Conservation (phyloP, 106 monocot species). For the Dendrobium chrysotoxum region DNA sequence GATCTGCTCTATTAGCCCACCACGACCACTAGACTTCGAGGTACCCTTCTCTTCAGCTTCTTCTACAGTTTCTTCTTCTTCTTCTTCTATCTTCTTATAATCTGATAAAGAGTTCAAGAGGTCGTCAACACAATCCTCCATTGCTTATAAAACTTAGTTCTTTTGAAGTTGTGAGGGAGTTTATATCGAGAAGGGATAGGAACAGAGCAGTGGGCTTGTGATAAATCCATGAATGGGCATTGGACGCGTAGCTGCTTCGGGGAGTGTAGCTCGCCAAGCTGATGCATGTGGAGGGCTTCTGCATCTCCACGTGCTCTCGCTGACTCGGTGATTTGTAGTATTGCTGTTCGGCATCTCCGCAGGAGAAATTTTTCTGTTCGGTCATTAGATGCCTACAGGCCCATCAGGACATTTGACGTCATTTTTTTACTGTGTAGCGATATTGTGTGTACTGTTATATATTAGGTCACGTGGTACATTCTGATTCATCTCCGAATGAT, state of each 20-base stretch:
- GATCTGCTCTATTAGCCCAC: not conserved
- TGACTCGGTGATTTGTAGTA: too few relatives aligned
- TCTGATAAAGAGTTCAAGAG: not conserved
- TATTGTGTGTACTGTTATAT: too few relatives aligned
- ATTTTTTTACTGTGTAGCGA: too few relatives aligned
- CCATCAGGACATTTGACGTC: too few relatives aligned
- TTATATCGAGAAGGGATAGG: not conserved
- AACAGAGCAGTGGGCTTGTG: not conserved
- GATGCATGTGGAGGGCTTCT: not conserved
- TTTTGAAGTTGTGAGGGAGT: not conserved
- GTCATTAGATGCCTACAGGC: too few relatives aligned
- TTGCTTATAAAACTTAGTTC: not conserved
- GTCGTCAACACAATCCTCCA: not conserved
- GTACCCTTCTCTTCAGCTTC: not conserved
- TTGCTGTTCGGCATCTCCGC: too few relatives aligned
- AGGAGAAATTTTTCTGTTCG: too few relatives aligned
- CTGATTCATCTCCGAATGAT: too few relatives aligned
- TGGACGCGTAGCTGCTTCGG: constrained; percentile 7
- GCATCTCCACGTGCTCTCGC: not conserved
- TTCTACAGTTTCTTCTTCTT: not conserved
- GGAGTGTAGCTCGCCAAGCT: not conserved
- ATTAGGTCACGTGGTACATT: too few relatives aligned
- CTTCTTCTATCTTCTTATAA: not conserved
- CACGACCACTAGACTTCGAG: not conserved
- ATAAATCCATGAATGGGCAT: not conserved